These are phyloP conservation scores for Kingdonia uniflora DNA, from an alignment of 164 flowering plant genomes.

Conservation along the genomic window DNA sequence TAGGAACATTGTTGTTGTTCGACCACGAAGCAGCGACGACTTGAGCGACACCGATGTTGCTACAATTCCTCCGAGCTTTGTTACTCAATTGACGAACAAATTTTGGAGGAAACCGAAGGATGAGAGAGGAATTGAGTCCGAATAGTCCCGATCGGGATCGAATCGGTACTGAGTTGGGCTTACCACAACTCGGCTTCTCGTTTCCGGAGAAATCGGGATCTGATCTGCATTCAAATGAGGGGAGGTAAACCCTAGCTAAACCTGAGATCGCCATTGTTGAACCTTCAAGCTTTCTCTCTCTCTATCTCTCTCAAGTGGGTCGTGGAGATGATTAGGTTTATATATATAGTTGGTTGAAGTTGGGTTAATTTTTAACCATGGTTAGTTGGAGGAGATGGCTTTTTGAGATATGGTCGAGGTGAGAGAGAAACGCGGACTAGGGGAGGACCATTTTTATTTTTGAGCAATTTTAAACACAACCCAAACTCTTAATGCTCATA, in stretches of 20 bases:
- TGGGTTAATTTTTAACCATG: too few species aligned
- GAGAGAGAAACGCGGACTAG: too few species aligned
- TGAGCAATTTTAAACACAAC: too few species aligned
- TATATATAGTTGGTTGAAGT: neutral
- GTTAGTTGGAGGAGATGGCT: too few species aligned
- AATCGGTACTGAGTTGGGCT: too few species aligned
- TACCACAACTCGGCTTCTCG: constrained; percentile 13
- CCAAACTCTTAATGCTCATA: too few species aligned
- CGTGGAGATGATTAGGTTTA: neutral
- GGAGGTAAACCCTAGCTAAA: constrained; percentile 20
- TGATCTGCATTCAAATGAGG: constrained; percentile 53
- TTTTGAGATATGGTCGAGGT: too few species aligned
- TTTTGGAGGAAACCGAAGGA: constrained; percentile 78
- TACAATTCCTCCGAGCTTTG: constrained; percentile 86
- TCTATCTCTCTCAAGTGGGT: neutral
- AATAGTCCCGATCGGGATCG: too few species aligned
- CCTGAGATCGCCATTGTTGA: constrained; percentile 32
- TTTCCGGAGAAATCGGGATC: constrained; percentile 45
- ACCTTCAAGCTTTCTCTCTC: neutral
- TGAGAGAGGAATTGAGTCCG: constrained; percentile 66
- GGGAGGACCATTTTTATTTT: too few species aligned
- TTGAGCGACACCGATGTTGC: constrained; percentile 97
- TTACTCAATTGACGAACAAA: constrained; percentile 84
- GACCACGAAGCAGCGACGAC: constrained; percentile 91
- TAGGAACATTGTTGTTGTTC: constrained; percentile 21